Conservation (phyloP, 306 rosid species). For the Pterocarpus santalinus region DNA sequence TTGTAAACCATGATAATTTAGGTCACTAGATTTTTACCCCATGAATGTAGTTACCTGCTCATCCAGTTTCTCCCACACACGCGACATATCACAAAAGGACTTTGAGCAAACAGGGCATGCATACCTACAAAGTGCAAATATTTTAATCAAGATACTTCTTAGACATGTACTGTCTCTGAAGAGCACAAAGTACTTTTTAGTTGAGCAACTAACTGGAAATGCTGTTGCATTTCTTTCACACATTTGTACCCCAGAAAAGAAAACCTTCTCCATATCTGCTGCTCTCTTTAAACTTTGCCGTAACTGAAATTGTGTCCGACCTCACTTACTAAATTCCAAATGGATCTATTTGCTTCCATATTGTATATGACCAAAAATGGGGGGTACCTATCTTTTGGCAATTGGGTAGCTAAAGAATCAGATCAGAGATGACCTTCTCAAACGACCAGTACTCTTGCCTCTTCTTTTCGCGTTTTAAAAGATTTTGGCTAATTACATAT, state of each 20-base stretch:
- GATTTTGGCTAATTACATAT: not conserved
- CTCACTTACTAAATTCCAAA: constrained; percentile 24
- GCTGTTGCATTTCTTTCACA: constrained; percentile 67
- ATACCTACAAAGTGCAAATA: constrained; percentile 57
- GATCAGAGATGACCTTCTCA: not conserved
- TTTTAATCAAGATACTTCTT: not conserved
- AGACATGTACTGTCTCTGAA: constrained; percentile 54
- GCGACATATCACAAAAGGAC: constrained; percentile 77
- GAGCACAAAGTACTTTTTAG: constrained; percentile 15
- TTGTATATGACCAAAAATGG: not conserved
- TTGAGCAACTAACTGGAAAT: constrained; percentile 63
- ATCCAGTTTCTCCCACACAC: constrained; percentile 73
- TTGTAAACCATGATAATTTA: not conserved
- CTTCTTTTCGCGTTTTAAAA: not conserved
- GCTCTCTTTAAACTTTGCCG: not conserved
- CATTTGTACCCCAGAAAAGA: constrained; percentile 38
- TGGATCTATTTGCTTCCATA: constrained; percentile 1
- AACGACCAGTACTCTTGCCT: not conserved
- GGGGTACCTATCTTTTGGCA: not conserved
- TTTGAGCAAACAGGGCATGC: constrained; percentile 88
- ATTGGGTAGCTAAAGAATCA: not conserved
- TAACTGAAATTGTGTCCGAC: constrained; percentile 34
- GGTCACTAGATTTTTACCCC: not conserved
- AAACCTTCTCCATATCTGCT: not conserved
- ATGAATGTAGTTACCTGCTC: constrained; percentile 53